Evolutionary conservation across 106 monocot genomes (phyloP).

Genomic region (Allium fistulosum): DNA sequence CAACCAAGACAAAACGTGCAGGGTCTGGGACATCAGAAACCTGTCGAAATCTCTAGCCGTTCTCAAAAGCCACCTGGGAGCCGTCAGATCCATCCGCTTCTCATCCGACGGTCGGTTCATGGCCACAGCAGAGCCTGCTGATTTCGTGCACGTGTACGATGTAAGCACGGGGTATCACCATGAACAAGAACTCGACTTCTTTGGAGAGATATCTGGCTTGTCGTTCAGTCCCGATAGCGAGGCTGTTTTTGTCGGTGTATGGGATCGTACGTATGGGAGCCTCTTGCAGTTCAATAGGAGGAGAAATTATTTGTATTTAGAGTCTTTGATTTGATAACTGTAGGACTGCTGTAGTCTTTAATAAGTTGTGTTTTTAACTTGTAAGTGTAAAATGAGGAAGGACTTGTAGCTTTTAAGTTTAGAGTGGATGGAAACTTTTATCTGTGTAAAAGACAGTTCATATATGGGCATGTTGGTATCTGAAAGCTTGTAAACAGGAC

Average conservation of each 20-base stretch:
- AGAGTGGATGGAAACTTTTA: no score
- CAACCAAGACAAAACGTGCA: constrained; percentile 34
- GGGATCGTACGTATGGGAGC: constrained; percentile 40
- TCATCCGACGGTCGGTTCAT: constrained; percentile 23
- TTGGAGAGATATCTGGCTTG: constrained; percentile 33
- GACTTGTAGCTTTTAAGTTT: no score
- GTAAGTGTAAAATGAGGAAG: background rate
- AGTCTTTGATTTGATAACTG: constrained; percentile 4
- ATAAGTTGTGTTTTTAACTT: background rate
- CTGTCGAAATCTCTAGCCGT: constrained; percentile 11
- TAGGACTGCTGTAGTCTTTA: background rate
- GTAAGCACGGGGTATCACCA: constrained; percentile 10
- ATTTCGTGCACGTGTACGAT: constrained; percentile 31
- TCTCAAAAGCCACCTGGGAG: constrained; percentile 15
- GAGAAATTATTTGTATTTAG: constrained; percentile 1
- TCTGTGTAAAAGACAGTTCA: no score
- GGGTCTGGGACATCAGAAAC: constrained; percentile 15
- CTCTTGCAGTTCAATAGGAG: constrained; percentile 28
- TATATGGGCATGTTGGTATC: no score
- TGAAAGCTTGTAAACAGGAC: no score
- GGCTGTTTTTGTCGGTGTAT: constrained; percentile 42
- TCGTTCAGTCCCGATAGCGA: constrained; percentile 47
- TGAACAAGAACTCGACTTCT: constrained; percentile 27
- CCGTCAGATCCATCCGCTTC: constrained; percentile 23
- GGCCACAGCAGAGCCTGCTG: constrained; percentile 32